Conservation (phyloP, 192 early-diverging fungal species). For the Coemansia sp. region DNA sequence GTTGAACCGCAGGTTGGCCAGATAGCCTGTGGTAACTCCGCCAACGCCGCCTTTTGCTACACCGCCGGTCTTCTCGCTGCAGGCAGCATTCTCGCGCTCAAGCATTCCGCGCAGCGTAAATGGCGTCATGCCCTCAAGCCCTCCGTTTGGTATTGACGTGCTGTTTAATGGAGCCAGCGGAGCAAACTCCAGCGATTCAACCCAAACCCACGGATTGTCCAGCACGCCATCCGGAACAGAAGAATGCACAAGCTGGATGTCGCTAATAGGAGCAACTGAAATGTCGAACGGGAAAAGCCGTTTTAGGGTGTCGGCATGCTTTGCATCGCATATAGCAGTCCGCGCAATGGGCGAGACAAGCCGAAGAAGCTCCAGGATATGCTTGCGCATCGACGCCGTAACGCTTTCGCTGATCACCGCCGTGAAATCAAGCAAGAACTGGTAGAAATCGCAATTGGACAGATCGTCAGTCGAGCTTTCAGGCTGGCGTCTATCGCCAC, state of each 20-base stretch:
- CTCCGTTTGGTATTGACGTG: slow-evolving; percentile 13
- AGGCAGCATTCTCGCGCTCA: slow-evolving; percentile 27
- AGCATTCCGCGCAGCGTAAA: slow-evolving; percentile 48
- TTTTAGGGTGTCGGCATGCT: slow-evolving; percentile 19
- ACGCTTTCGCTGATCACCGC: slow-evolving; percentile 42
- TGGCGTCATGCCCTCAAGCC: slow-evolving; percentile 51
- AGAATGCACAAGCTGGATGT: slow-evolving; percentile 18
- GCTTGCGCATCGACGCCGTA: slow-evolving; percentile 41
- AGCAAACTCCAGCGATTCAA: slow-evolving; percentile 45
- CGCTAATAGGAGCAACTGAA: slow-evolving; percentile 19
- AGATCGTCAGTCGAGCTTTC: neutral
- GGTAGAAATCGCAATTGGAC: slow-evolving; percentile 5
- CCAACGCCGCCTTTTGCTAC: neutral
- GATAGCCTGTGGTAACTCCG: slow-evolving; percentile 8
- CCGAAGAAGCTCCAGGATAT: slow-evolving; percentile 24
- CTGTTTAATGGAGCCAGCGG: slow-evolving; percentile 19
- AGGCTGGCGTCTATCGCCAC: neutral
- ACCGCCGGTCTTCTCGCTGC: neutral
- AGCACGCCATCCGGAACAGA: slow-evolving; percentile 4
- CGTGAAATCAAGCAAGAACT: slow-evolving; percentile 38
- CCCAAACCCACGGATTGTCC: slow-evolving; percentile 49
- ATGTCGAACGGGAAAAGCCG: slow-evolving; percentile 48
- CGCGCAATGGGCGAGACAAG: slow-evolving; percentile 25
- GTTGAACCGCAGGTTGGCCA: slow-evolving; percentile 20
- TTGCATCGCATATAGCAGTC: neutral